These are phyloP conservation scores for Candida germanica DNA, from an alignment of 805 yeast genomes.

Conservation along the genomic window DNA sequence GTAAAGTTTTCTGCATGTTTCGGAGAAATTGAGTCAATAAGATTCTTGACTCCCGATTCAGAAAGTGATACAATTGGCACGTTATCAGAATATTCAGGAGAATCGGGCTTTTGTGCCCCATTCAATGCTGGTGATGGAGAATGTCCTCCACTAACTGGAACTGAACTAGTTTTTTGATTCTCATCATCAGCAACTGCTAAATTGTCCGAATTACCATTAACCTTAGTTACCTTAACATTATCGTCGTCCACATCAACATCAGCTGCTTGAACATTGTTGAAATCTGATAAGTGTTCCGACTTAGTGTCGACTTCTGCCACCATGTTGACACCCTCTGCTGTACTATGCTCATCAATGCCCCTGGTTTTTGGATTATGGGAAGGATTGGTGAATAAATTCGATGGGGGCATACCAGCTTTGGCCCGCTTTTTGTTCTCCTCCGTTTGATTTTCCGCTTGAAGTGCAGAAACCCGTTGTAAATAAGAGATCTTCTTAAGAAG, in stretches of 20 bases:
- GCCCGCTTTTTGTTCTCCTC: slow-evolving; percentile 36
- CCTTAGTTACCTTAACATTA: not conserved
- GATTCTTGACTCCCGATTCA: slow-evolving; percentile 40
- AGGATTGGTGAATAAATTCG: slow-evolving; percentile 1
- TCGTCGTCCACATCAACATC: not conserved
- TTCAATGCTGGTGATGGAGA: not conserved
- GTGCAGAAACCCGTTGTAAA: slow-evolving; percentile 62
- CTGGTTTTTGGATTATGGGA: not conserved
- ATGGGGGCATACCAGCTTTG: slow-evolving; percentile 25
- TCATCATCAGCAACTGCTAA: not conserved
- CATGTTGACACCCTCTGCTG: slow-evolving; percentile 7
- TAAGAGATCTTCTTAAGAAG: slow-evolving; percentile 70
- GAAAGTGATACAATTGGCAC: slow-evolving; percentile 44
- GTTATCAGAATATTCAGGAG: slow-evolving; percentile 18
- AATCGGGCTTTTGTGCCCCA: slow-evolving; percentile 1
- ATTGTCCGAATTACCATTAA: not conserved
- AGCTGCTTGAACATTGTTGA: not conserved
- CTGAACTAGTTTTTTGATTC: not conserved
- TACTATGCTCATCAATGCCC: not conserved
- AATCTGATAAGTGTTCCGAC: not conserved
- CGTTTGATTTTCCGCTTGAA: slow-evolving; percentile 38
- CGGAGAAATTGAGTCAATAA: slow-evolving; percentile 39
- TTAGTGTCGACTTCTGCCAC: slow-evolving; percentile 12
- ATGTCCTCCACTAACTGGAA: not conserved
- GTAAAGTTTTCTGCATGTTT: slow-evolving; percentile 32